phyloP scores from a whole-genome alignment of 192 early-diverging fungal genomes.

The Backusella morwellensis region DNA sequence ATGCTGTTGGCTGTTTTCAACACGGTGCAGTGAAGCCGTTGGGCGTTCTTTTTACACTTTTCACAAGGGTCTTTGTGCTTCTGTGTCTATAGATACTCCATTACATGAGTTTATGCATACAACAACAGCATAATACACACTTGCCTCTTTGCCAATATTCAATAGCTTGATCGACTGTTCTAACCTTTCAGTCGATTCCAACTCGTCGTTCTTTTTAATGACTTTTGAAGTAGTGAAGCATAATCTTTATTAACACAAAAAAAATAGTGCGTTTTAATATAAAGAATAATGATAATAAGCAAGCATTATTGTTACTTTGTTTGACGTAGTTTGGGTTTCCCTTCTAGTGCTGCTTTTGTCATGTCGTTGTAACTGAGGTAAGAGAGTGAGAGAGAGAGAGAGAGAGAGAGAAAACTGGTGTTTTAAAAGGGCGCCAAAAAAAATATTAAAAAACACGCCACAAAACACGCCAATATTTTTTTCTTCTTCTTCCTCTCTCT shows the following conservation, averaged over 20 bases:
- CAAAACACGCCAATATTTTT: neutral
- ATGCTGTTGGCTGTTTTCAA: neutral
- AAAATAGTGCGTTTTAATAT: neutral
- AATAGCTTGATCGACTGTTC: constrained; percentile 3
- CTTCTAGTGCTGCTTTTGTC: neutral
- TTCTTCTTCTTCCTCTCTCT: neutral
- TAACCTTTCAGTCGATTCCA: neutral
- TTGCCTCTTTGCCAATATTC: constrained; percentile 3
- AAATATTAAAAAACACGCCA: neutral
- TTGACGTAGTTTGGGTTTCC: constrained; percentile 7
- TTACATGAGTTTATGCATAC: neutral
- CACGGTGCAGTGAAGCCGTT: neutral
- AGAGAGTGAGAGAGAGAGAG: neutral
- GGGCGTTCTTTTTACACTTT: neutral
- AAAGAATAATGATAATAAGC: too few relatives aligned
- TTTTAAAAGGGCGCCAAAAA: neutral
- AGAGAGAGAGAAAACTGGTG: neutral
- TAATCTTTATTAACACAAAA: neutral
- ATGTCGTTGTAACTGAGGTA: neutral
- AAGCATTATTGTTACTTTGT: neutral
- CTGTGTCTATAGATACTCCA: neutral
- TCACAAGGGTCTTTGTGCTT: neutral
- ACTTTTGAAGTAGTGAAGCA: neutral
- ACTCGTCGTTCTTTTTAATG: neutral
- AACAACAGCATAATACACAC: too few relatives aligned